Base-by-base conservation (phyloP, 2,329 filamentous ascomycete species). In the Fusarium pseudonygamai region DNA sequence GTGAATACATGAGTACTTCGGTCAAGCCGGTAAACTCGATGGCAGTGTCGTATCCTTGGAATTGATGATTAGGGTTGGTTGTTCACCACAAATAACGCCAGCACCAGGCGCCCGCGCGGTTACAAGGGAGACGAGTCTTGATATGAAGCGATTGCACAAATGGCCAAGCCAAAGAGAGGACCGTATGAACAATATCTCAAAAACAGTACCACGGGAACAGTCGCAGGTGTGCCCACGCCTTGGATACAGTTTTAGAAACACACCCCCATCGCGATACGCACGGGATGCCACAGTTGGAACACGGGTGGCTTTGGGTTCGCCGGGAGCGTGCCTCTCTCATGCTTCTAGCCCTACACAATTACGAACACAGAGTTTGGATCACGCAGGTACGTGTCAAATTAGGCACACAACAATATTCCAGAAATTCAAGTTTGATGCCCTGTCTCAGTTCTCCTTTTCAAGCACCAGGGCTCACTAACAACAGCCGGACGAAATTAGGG, bases 201-300 rank as follows among this genome's bases (percentile, higher is more conserved):
- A 59, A 65, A 78, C 76, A 57, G 76, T 78, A 60, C 73, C 73
- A 78, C 62, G 69, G 64, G 76, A 66, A 72, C 73, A 72, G 42
- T 55, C 4, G 56, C 60, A 39, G 53, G 68, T 62, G 62, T 55
- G 39, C 34, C 57, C 66, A 69, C 45, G 64, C 63, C 66, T 52
- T 59, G 55, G 22, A 75, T 45, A 60, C 47, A 42, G 43, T 45
- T 56, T 64, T 71, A 78, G 30, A 15, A 30, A 28, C 73, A 77
- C 76, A 13, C 76, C 76, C 75, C 60, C 24, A 72, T 74, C 60
- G 57, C 62, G 60, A 67, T 72, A 68, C 55, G 36, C 42, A 72
- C 42, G 68, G 68, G 57, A 72, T 72, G 57, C 52, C 42, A 60
- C 67, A 66, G 71, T 55, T 74, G 49, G 62, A 63, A 67, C 66